Conservation (phyloP, 108 stramenopile species). For the Mayamaea pseudoterrestris region DNA sequence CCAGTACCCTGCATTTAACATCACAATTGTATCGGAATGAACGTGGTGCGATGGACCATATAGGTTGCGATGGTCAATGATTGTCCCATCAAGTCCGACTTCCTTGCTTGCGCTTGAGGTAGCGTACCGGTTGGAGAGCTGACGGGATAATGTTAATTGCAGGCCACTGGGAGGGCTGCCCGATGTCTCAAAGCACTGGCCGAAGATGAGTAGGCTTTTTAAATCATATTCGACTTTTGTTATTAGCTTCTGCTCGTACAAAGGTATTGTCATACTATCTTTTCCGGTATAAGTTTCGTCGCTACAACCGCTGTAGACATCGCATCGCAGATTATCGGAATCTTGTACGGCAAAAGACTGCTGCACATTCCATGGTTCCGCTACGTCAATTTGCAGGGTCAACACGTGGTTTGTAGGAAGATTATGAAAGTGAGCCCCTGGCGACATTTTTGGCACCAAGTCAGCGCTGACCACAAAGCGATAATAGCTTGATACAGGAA, state of each 20-base stretch:
- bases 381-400: conserved; percentile 91
- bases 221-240: conserved; percentile 79
- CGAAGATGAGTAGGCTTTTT: conserved; percentile 79
- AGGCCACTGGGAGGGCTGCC: conserved; percentile 84
- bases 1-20: conserved; percentile 98
- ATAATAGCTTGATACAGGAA: conserved; percentile 89
- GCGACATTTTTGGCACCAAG: conserved; percentile 23
- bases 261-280: too few relatives aligned
- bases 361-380: conserved; percentile 95
- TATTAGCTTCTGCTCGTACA: conserved; percentile 1
- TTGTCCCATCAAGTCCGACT: conserved; percentile 31
- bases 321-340: conserved; percentile 91
- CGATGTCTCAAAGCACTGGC: conserved; percentile 82
- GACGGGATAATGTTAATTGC: conserved; percentile 74
- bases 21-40: conserved; percentile 89
- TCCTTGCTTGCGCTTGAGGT: background rate
- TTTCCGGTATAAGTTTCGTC: too few relatives aligned
- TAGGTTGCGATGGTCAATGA: background rate
- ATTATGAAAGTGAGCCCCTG: conserved; percentile 62
- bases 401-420: conserved; percentile 83
- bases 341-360: conserved; percentile 77
- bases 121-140: background rate
- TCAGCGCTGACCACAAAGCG: conserved; percentile 87
- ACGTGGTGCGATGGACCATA: background rate
- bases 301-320: conserved; percentile 48